Evolutionary conservation across 352 stramenopile genomes (phyloP).

Genomic region (Pythium coloratum): DNA sequence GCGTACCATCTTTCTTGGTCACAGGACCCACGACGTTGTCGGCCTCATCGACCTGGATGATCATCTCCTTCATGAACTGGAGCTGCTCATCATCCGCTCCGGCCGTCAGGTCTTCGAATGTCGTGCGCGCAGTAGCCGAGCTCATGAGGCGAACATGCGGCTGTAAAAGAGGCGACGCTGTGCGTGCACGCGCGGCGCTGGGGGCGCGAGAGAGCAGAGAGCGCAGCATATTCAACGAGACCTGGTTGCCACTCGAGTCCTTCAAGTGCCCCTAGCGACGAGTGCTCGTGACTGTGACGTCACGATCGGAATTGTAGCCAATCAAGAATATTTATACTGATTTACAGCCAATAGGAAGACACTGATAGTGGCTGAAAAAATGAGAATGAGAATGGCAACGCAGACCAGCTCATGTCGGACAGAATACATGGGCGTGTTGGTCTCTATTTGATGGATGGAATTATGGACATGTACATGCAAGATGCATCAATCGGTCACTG

Average conservation of each 20-base stretch:
- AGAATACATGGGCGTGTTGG: neutral
- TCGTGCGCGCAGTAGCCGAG: constrained; percentile 28
- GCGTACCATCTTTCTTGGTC: constrained; percentile 84
- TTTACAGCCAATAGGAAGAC: neutral
- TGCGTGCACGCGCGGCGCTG: neutral
- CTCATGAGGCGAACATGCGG: constrained; percentile 20
- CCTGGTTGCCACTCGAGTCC: neutral
- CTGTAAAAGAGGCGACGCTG: constrained; percentile 16
- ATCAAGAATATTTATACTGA: neutral
- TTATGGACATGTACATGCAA: constrained; percentile 1
- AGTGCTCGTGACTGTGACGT: neutral
- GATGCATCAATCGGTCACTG: neutral
- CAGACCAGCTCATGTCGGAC: neutral
- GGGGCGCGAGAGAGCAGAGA: neutral
- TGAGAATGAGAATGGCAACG: neutral
- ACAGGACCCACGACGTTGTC: constrained; percentile 81
- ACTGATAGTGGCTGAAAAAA: neutral
- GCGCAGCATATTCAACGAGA: neutral
- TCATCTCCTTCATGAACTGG: constrained; percentile 90
- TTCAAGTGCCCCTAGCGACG: neutral
- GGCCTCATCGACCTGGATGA: constrained; percentile 86
- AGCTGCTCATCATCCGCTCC: constrained; percentile 77
- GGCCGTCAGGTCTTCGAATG: constrained; percentile 67
- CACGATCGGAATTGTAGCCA: neutral
- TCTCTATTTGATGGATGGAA: constrained; percentile 18